Evolutionary conservation across 2,329 filamentous ascomycete genomes (phyloP).

Genomic region (Rachicladosporium sp.): DNA sequence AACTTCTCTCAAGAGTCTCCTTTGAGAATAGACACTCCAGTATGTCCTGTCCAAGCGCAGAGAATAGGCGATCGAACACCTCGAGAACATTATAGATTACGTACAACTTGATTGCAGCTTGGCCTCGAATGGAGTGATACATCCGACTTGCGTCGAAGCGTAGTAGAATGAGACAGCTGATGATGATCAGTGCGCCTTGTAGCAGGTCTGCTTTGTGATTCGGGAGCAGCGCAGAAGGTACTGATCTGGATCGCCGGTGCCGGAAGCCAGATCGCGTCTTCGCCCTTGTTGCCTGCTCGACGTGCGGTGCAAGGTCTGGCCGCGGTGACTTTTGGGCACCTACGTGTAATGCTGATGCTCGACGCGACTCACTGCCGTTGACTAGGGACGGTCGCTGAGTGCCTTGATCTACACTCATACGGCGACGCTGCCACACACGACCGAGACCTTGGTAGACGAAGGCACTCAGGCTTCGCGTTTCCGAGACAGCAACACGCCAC

Average conservation of each 20-base stretch:
- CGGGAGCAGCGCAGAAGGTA: constrained; percentile 70
- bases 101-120: constrained; percentile 95
- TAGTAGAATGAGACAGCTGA: constrained; percentile 75
- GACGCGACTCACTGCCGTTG: not conserved
- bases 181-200: constrained; percentile 72
- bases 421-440: constrained; percentile 54
- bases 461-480: constrained; percentile 56
- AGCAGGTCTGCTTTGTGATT: constrained; percentile 93
- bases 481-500: constrained; percentile 57
- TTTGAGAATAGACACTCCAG: constrained; percentile 90
- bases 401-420: not conserved
- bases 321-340: not conserved
- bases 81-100: constrained; percentile 98
- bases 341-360: too few relatives aligned
- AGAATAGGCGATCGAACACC: constrained; percentile 77
- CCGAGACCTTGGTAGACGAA: constrained; percentile 74
- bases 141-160: constrained; percentile 88
- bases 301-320: not conserved
- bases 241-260: constrained; percentile 69
- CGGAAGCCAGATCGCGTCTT: constrained; percentile 23
- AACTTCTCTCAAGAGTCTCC: constrained; percentile 79
- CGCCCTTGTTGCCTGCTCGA: not conserved
- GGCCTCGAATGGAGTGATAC: constrained; percentile 94
- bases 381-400: not conserved
- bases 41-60: constrained; percentile 87